These are phyloP conservation scores for Hippophae tibetana DNA, from an alignment of 306 rosid genomes.

Conservation along the genomic window DNA sequence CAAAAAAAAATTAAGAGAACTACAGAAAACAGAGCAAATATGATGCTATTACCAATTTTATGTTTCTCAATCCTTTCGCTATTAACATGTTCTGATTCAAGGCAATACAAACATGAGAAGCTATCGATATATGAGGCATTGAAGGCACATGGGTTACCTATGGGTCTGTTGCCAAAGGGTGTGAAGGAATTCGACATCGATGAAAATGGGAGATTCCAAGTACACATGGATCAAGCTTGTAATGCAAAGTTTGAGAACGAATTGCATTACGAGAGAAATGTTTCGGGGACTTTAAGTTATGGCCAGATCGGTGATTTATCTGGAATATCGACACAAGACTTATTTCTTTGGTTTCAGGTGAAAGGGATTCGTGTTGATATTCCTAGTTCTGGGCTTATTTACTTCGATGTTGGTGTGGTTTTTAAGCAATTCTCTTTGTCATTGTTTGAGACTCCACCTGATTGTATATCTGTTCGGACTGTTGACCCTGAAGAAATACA, in stretches of 20 bases:
- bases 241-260: slow-evolving; percentile 78
- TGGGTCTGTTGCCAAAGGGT: slow-evolving; percentile 68
- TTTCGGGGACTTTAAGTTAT: slow-evolving; percentile 50
- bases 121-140: slow-evolving; percentile 56
- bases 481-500: slow-evolving; percentile 3
- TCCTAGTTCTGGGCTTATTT: slow-evolving; percentile 71
- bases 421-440: slow-evolving; percentile 60
- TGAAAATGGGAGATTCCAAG: slow-evolving; percentile 43
- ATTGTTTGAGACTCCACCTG: slow-evolving; percentile 73
- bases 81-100: slow-evolving; percentile 6
- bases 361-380: slow-evolving; percentile 70
- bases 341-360: slow-evolving; percentile 80
- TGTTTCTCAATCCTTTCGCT: slow-evolving; percentile 6
- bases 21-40: neutral
- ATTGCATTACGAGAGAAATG: slow-evolving; percentile 70
- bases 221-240: slow-evolving; percentile 66
- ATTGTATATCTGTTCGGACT: slow-evolving; percentile 36
- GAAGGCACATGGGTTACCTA: slow-evolving; percentile 56
- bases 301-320: slow-evolving; percentile 50
- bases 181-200: slow-evolving; percentile 43
- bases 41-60: slow-evolving; percentile 11
- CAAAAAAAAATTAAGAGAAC: neutral
- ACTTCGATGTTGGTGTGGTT: slow-evolving; percentile 75
- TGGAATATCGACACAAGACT: slow-evolving; percentile 71
- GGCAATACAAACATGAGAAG: neutral